Conservation (phyloP, 768 basidiomycete species). For the Solioccasus polychromus region DNA sequence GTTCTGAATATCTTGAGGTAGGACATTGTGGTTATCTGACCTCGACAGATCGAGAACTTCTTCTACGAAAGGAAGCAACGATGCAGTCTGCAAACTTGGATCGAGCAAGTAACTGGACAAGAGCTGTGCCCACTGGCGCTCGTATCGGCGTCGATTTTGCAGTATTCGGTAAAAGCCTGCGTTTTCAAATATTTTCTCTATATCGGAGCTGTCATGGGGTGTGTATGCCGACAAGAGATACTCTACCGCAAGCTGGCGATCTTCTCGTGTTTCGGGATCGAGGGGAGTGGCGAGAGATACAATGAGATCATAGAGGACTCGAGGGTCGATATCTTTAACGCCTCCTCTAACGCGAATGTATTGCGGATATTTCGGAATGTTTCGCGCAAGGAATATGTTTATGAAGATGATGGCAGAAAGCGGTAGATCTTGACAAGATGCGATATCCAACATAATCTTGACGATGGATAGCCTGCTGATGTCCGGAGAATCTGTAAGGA, state of each 20-base stretch:
- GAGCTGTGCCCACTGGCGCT: conserved; percentile 72
- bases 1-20: conserved; percentile 54
- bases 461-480: conserved; percentile 79
- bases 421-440: conserved; percentile 50
- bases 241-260: conserved; percentile 92
- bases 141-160: conserved; percentile 73
- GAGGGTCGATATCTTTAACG: conserved; percentile 47
- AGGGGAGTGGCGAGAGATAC: conserved; percentile 72
- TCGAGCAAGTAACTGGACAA: conserved; percentile 76
- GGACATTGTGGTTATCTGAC: conserved; percentile 43
- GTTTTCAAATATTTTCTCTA: conserved; percentile 66
- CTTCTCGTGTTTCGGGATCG: conserved; percentile 80
- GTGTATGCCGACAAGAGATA: conserved; percentile 90
- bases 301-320: conserved; percentile 71
- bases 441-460: conserved; percentile 79
- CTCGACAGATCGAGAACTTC: conserved; percentile 52
- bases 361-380: conserved; percentile 95
- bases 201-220: conserved; percentile 70
- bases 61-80: conserved; percentile 65
- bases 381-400: conserved; percentile 94
- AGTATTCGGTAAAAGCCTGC: conserved; percentile 94
- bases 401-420: conserved; percentile 75
- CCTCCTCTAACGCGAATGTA: conserved; percentile 44
- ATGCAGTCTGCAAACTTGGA: conserved; percentile 52
- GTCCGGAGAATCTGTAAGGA: conserved; percentile 68